Conservation (phyloP, 305 asterid species). For the Galium porrigens region DNA sequence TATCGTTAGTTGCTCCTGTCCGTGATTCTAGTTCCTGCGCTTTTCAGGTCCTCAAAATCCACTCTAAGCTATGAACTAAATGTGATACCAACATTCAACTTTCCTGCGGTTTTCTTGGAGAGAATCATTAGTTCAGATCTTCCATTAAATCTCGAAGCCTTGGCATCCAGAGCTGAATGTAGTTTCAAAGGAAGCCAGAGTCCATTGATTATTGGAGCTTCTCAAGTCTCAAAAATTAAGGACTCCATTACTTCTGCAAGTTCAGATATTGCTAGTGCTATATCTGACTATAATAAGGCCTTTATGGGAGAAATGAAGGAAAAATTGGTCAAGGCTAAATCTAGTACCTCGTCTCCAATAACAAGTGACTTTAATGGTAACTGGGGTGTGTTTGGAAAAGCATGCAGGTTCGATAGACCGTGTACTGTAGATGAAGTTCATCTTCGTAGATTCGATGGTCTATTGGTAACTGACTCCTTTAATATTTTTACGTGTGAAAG, state of each 20-base stretch:
- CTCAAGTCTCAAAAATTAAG: conserved; percentile 17
- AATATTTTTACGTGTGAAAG: conserved; percentile 14
- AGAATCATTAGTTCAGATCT: conserved; percentile 83
- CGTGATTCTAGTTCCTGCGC: neutral
- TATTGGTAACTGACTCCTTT: conserved; percentile 47
- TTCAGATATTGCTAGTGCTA: conserved; percentile 21
- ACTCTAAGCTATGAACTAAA: conserved; percentile 64
- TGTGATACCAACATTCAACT: conserved; percentile 78
- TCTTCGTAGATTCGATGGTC: conserved; percentile 87
- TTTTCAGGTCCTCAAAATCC: conserved; percentile 42
- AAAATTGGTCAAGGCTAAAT: conserved; percentile 36
- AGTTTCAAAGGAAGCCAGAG: conserved; percentile 45
- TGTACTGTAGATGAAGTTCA: conserved; percentile 90
- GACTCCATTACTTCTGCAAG: conserved; percentile 28
- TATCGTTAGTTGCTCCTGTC: neutral
- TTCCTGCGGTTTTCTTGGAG: conserved; percentile 88
- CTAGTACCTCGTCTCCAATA: conserved; percentile 52
- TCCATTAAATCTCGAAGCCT: conserved; percentile 76
- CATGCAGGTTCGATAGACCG: conserved; percentile 57
- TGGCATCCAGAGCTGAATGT: conserved; percentile 80
- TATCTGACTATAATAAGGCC: conserved; percentile 26
- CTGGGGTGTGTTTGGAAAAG: conserved; percentile 76
- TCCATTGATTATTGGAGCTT: conserved; percentile 17
- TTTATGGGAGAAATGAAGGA: conserved; percentile 29
- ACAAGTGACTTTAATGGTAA: conserved; percentile 41